Conservation (phyloP, 2,329 filamentous ascomycete species). For the Chaetomium sp. region DNA sequence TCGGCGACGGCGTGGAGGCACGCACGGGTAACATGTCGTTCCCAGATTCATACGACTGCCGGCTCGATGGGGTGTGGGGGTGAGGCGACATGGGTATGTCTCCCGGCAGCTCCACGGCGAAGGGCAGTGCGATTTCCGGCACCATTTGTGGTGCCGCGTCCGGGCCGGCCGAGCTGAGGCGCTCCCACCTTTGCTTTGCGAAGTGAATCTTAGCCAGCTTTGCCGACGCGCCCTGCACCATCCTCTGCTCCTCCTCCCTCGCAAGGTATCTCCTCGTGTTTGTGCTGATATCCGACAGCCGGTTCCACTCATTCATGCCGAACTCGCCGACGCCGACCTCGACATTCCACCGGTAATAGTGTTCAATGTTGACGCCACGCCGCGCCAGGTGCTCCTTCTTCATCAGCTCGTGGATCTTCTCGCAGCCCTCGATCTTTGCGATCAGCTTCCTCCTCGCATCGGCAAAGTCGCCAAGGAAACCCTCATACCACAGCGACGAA, state of each 20-base stretch:
- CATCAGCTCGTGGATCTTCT: conserved; percentile 87
- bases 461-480: conserved; percentile 87
- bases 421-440: conserved; percentile 91
- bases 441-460: conserved; percentile 85
- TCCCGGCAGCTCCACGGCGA: conserved; percentile 62
- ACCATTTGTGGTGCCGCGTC: conserved; percentile 49
- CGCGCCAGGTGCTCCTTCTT: conserved; percentile 73
- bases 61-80: conserved; percentile 45
- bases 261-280: conserved; percentile 82
- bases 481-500: conserved; percentile 86
- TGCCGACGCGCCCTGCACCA: conserved; percentile 73
- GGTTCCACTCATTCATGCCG: conserved; percentile 97
- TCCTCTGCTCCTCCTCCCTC: conserved; percentile 71
- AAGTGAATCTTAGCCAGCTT: conserved; percentile 84
- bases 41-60: conserved; percentile 61
- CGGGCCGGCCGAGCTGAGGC: conserved; percentile 44
- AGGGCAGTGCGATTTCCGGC: conserved; percentile 48
- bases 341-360: conserved; percentile 96
- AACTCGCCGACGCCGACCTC: conserved; percentile 96
- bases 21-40: conserved; percentile 52
- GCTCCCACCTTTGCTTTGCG: conserved; percentile 69
- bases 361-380: conserved; percentile 79
- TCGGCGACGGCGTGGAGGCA: conserved; percentile 48
- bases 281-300: conserved; percentile 92
- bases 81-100: conserved; percentile 50